Evolutionary conservation across 371 early-diverging fungal genomes (phyloP).

Genomic region (Rhizopus microsporus): DNA sequence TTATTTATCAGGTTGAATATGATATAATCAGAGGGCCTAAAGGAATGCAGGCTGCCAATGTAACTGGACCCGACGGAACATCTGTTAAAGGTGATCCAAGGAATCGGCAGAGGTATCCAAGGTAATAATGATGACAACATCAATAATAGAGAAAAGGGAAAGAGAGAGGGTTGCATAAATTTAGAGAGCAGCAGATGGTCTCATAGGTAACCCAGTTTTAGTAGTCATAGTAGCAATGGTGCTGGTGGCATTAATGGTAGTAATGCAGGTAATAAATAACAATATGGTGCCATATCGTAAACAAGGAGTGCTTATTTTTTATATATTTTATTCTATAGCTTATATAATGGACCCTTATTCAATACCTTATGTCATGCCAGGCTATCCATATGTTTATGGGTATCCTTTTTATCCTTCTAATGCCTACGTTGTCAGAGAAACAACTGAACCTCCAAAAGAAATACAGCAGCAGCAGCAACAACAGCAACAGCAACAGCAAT

Average conservation of each 20-base stretch:
- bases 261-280: too few species aligned
- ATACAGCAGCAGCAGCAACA: not conserved
- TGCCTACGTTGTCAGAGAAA: too few species aligned
- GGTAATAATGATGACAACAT: conserved; percentile 4
- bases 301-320: not conserved
- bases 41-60: conserved; percentile 83
- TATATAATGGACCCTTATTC: conserved; percentile 16
- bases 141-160: conserved; percentile 6
- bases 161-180: not conserved
- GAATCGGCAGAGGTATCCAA: conserved; percentile 25
- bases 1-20: conserved; percentile 68
- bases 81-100: conserved; percentile 76
- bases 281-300: too few species aligned
- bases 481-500: conserved; percentile 7
- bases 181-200: not conserved
- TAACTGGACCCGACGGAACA: conserved; percentile 75
- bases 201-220: not conserved
- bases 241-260: not conserved
- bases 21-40: conserved; percentile 80
- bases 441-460: too few species aligned
- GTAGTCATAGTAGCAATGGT: conserved; percentile 3
- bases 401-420: too few species aligned
- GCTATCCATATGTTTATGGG: conserved; percentile 4
- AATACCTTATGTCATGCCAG: not conserved
- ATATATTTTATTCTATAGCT: not conserved